phyloP scores from a whole-genome alignment of 192 early-diverging fungal species.

The Glomus cerebriforme region DNA sequence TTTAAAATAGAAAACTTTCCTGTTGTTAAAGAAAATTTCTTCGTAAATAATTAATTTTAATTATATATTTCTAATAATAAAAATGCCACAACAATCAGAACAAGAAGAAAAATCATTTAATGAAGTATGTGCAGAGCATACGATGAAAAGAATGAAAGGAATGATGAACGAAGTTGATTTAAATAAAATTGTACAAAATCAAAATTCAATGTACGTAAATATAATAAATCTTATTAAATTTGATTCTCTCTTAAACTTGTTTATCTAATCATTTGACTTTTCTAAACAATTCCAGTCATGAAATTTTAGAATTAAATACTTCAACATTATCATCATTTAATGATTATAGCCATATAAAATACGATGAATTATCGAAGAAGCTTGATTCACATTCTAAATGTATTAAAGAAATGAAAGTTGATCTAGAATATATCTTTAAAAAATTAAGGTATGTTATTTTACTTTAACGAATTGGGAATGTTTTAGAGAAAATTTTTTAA shows the following conservation, averaged over 20 bases:
- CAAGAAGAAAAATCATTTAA: background rate
- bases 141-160: background rate
- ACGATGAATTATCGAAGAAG: conserved; percentile 25
- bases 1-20: too few species aligned
- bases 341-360: conserved; percentile 7
- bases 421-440: conserved; percentile 31
- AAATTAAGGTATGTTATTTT: conserved; percentile 13
- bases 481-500: background rate
- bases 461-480: too few species aligned
- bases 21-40: too few species aligned
- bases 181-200: conserved; percentile 11
- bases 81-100: background rate
- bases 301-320: background rate
- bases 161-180: conserved; percentile 13
- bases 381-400: conserved; percentile 24
- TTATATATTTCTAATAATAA: background rate
- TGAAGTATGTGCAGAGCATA: background rate
- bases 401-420: conserved; percentile 30
- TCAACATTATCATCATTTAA: conserved; percentile 6
- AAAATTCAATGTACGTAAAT: conserved; percentile 9
- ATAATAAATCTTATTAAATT: background rate
- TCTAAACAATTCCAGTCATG: background rate
- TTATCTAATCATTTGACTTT: background rate
- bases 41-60: too few species aligned
- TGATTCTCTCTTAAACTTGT: background rate